Percentiles rank a stretch among this genome's conserved stretches.
phyloP scores from a whole-genome alignment of 768 basidiomycete species.

The Mycena polygramma region DNA sequence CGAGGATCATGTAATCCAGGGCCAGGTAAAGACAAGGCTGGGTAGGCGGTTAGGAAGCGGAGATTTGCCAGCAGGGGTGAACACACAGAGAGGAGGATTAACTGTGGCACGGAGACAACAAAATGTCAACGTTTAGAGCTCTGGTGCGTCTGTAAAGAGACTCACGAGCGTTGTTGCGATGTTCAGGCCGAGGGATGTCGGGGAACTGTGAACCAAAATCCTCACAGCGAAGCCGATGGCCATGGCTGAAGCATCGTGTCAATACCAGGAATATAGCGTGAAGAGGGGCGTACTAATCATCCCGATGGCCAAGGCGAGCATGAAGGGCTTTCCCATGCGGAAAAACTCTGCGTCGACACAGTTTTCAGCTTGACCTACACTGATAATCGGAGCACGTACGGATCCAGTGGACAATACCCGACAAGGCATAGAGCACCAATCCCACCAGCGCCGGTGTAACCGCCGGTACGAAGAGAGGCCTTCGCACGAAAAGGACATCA shows the following conservation, averaged over 20 bases:
- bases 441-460: background rate
- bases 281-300: constrained; percentile 5
- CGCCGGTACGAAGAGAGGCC: background rate
- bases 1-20: constrained; percentile 20
- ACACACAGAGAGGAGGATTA: constrained; percentile 21
- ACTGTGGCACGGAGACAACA: background rate
- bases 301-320: constrained; percentile 11
- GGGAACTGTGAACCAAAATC: background rate
- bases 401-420: background rate
- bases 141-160: background rate
- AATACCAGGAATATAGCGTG: background rate
- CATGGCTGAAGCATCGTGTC: constrained; percentile 7
- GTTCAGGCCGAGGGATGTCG: constrained; percentile 7
- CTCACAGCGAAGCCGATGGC: constrained; percentile 11
- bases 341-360: constrained; percentile 1
- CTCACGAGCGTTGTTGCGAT: constrained; percentile 11
- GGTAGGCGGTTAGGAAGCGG: background rate
- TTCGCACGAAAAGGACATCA: background rate
- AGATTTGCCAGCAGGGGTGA: background rate
- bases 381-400: background rate
- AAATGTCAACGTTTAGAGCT: too few relatives aligned
- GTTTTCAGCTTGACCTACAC: background rate
- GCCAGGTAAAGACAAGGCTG: constrained; percentile 19
- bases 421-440: background rate
- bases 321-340: constrained; percentile 12